A percentile compares a stretch with the other conserved stretches of the same genome.
phyloP scores from a whole-genome alignment of 768 basidiomycete species.

The Rhodosporidiobolus odoratus region DNA sequence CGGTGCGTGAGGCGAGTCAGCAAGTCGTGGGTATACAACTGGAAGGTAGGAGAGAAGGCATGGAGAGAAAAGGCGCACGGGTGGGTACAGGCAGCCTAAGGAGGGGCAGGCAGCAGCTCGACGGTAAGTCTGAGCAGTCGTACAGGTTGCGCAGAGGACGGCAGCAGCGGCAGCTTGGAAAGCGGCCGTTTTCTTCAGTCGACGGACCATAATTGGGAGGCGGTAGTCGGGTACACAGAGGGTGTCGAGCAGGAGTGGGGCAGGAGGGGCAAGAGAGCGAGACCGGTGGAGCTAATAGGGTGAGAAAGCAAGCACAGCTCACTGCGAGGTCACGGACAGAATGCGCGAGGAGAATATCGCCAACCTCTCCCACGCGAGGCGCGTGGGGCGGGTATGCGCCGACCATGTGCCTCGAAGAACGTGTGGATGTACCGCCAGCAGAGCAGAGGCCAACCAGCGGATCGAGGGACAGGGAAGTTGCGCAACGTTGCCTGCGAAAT shows the following conservation, averaged over 20 bases:
- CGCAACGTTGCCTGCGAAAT: neutral
- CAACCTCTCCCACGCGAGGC: too few species aligned
- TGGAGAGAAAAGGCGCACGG: slow-evolving; percentile 19
- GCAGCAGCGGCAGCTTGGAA: neutral
- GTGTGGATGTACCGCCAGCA: too few species aligned
- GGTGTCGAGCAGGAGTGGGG: neutral
- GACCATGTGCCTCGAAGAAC: too few species aligned
- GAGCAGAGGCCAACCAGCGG: neutral
- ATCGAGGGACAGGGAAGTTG: too few species aligned
- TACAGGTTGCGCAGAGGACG: neutral
- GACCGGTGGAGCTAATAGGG: neutral
- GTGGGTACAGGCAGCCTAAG: slow-evolving; percentile 40
- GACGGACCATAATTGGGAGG: neutral
- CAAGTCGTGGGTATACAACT: neutral
- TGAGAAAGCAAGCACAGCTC: neutral
- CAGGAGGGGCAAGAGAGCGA: neutral
- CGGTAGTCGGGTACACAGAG: neutral
- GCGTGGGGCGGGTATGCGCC: too few species aligned
- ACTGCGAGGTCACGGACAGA: too few species aligned
- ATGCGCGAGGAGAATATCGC: too few species aligned
- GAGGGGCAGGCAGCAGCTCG: slow-evolving; percentile 28
- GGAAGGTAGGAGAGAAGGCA: neutral
- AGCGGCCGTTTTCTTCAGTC: neutral
- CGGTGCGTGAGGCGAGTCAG: neutral
- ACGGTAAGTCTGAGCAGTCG: slow-evolving; percentile 32